phyloP scores from a whole-genome alignment of 345 rosid genomes.

The Sapria himalayana region DNA sequence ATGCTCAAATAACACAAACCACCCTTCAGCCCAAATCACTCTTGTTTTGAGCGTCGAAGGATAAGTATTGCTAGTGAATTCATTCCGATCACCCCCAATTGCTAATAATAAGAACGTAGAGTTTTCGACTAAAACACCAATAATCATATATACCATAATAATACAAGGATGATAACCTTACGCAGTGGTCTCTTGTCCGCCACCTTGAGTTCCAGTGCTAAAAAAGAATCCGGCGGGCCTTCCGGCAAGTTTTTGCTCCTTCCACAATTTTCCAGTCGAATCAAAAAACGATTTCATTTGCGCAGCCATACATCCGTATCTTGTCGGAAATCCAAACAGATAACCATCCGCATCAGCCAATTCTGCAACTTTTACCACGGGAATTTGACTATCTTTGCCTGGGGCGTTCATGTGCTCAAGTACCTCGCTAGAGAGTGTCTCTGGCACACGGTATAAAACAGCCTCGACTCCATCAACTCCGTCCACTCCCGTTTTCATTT shows the following conservation, averaged over 20 bases:
- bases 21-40: too few species aligned
- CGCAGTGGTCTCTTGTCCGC: slow-evolving; percentile 17
- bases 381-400: slow-evolving; percentile 20
- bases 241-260: slow-evolving; percentile 19
- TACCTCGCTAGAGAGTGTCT: slow-evolving; percentile 32
- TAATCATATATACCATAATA: not conserved
- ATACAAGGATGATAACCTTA: slow-evolving; percentile 2
- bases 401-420: slow-evolving; percentile 44
- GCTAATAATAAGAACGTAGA: too few species aligned
- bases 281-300: slow-evolving; percentile 69
- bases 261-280: slow-evolving; percentile 42
- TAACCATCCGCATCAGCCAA: slow-evolving; percentile 38
- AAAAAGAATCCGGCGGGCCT: slow-evolving; percentile 23
- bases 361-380: slow-evolving; percentile 32
- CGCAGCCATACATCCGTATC: slow-evolving; percentile 71
- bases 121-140: not conserved
- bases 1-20: too few species aligned
- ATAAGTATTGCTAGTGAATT: too few species aligned
- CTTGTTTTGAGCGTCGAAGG: too few species aligned
- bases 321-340: slow-evolving; percentile 58
- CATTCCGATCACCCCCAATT: too few species aligned
- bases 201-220: slow-evolving; percentile 55
- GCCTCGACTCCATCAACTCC: slow-evolving; percentile 40
- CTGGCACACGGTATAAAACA: slow-evolving; percentile 30
- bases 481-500: slow-evolving; percentile 55